Conservation (phyloP, 495 filamentous ascomycete species). For the Corynascus novoguineensis region DNA sequence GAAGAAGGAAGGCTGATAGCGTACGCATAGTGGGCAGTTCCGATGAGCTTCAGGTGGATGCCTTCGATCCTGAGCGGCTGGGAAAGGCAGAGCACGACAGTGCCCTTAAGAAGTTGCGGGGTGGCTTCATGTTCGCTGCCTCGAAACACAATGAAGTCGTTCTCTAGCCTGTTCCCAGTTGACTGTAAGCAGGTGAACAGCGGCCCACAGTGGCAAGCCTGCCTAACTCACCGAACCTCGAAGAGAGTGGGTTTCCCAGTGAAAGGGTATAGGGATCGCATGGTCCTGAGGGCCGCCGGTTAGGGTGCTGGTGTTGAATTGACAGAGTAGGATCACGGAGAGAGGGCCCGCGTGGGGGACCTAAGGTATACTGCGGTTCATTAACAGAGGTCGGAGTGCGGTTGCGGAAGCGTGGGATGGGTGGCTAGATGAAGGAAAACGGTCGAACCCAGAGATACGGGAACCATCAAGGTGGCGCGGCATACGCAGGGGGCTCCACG, state of each 20-base stretch:
- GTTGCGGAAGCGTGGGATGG: neutral
- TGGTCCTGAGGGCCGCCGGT: slow-evolving; percentile 14
- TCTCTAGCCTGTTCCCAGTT: slow-evolving; percentile 55
- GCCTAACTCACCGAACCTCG: slow-evolving; percentile 47
- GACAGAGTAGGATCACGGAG: slow-evolving; percentile 1
- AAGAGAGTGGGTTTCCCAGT: slow-evolving; percentile 44
- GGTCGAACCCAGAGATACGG: neutral
- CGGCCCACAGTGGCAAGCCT: neutral
- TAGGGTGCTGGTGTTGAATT: neutral
- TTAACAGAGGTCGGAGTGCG: neutral
- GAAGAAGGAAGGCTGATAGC: slow-evolving; percentile 20
- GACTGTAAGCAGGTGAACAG: slow-evolving; percentile 1
- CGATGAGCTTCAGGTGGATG: slow-evolving; percentile 65
- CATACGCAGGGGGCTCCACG: neutral
- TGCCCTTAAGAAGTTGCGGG: slow-evolving; percentile 67
- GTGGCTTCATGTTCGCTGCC: slow-evolving; percentile 69
- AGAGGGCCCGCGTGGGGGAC: slow-evolving; percentile 8
- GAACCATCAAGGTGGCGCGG: slow-evolving; percentile 12
- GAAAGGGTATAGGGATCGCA: slow-evolving; percentile 51
- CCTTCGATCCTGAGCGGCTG: slow-evolving; percentile 64
- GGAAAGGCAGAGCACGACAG: slow-evolving; percentile 67
- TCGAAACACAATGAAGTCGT: slow-evolving; percentile 73
- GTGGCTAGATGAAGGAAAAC: neutral
- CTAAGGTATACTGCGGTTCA: slow-evolving; percentile 6
- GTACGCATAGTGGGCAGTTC: slow-evolving; percentile 63